A percentile compares a stretch with the other conserved stretches of the same genome.
Conservation (phyloP, 2,329 filamentous ascomycete species). For the Claviceps humidiphila region DNA sequence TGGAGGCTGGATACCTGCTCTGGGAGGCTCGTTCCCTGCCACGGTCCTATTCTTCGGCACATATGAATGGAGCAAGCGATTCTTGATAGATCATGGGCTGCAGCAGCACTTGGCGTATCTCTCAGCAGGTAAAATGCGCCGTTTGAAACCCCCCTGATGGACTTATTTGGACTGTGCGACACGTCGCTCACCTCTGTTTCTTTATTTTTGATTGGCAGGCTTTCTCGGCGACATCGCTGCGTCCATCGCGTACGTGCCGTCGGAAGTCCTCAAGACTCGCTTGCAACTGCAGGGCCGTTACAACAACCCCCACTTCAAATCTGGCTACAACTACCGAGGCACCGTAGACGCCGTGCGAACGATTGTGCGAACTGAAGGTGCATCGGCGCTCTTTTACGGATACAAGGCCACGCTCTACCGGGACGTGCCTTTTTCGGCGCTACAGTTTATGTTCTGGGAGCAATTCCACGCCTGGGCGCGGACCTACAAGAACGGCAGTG, state of each 20-base stretch:
- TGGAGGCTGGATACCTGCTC: slow-evolving; percentile 81
- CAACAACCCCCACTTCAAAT: slow-evolving; percentile 88
- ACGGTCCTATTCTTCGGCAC: slow-evolving; percentile 92
- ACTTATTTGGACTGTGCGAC: neutral
- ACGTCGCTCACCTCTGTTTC: neutral
- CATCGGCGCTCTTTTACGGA: slow-evolving; percentile 82
- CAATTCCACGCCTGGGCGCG: slow-evolving; percentile 77
- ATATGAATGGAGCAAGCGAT: slow-evolving; percentile 89
- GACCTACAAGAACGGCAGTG: slow-evolving; percentile 61
- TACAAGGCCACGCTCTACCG: slow-evolving; percentile 92
- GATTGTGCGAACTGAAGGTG: slow-evolving; percentile 71
- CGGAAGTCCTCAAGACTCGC: slow-evolving; percentile 94
- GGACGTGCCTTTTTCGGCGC: slow-evolving; percentile 86
- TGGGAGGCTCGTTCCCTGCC: slow-evolving; percentile 83
- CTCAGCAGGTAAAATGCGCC: slow-evolving; percentile 48
- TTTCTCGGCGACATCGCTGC: slow-evolving; percentile 87
- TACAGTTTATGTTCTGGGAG: slow-evolving; percentile 98
- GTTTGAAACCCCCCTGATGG: neutral
- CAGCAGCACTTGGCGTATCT: slow-evolving; percentile 78
- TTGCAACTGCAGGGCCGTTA: slow-evolving; percentile 87
- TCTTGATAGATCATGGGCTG: slow-evolving; percentile 73
- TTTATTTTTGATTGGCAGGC: slow-evolving; percentile 34
- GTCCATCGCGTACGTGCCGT: slow-evolving; percentile 88
- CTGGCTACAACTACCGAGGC: slow-evolving; percentile 89
- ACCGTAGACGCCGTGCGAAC: slow-evolving; percentile 75